These are phyloP conservation scores for Stenocarpella maydis DNA, from an alignment of 2,329 filamentous ascomycete species.

Conservation along the genomic window DNA sequence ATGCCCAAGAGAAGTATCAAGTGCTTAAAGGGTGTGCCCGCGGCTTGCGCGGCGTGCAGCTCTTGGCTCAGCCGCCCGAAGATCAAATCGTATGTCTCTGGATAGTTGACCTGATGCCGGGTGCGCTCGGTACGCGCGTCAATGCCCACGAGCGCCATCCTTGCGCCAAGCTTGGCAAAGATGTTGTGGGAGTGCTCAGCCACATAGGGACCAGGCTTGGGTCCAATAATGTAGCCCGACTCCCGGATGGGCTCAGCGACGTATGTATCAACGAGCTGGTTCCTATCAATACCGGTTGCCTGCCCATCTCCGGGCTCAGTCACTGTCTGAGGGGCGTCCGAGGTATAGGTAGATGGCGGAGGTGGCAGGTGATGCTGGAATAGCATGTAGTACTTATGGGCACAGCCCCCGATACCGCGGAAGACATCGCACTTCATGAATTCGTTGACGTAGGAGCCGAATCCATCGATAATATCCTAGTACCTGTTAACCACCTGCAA, in stretches of 20 bases:
- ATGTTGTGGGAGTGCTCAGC: conserved; percentile 86
- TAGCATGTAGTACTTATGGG: conserved; percentile 97
- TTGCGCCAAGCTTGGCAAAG: conserved; percentile 82
- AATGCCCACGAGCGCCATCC: conserved; percentile 85
- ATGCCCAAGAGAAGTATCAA: conserved; percentile 88
- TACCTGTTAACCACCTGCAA: too few relatives aligned
- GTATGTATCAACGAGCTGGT: conserved; percentile 77
- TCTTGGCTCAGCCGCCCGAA: conserved; percentile 78
- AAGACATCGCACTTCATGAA: conserved; percentile 95
- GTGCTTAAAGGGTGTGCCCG: conserved; percentile 83
- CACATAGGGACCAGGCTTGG: conserved; percentile 87
- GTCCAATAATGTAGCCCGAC: conserved; percentile 79
- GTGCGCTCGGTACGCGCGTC: conserved; percentile 93
- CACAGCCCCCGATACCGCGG: conserved; percentile 86
- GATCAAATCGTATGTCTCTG: conserved; percentile 85
- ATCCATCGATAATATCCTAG: conserved; percentile 69
- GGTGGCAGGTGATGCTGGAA: conserved; percentile 96
- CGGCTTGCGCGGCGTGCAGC: conserved; percentile 71
- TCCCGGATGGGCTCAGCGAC: conserved; percentile 68
- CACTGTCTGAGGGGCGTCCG: conserved; percentile 63
- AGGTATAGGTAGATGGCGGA: conserved; percentile 85
- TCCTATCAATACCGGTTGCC: conserved; percentile 65
- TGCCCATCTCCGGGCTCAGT: conserved; percentile 21
- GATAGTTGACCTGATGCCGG: conserved; percentile 92
- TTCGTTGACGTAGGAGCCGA: conserved; percentile 89